Evolutionary conservation across 2,329 filamentous ascomycete species (phyloP).

Genomic region (Penicillium italicum): DNA sequence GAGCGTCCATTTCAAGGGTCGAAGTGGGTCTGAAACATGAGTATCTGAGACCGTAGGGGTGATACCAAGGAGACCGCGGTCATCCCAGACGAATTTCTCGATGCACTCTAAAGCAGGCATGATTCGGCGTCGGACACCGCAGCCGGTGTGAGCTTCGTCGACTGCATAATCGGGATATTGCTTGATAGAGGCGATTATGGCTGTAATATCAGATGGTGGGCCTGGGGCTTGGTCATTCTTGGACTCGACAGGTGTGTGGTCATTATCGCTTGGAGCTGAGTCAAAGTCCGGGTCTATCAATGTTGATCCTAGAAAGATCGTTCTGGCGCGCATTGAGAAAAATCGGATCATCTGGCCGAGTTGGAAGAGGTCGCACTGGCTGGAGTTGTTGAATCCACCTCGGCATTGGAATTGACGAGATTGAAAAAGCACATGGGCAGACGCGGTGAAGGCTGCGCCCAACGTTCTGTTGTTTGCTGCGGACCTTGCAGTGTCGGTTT

Average conservation of each 20-base stretch:
- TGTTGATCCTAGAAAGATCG: conserved; percentile 41
- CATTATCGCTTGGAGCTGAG: conserved; percentile 16
- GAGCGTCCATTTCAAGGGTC: conserved; percentile 5
- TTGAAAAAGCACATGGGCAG: conserved; percentile 10
- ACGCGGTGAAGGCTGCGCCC: conserved; percentile 15
- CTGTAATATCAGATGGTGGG: conserved; percentile 29
- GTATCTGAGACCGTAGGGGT: conserved; percentile 14
- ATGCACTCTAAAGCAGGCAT: conserved; percentile 39
- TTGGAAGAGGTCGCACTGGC: conserved; percentile 45
- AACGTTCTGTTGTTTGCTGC: conserved; percentile 8
- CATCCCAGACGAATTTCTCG: conserved; percentile 35
- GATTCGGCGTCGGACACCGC: conserved; percentile 42
- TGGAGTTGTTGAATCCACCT: conserved; percentile 41
- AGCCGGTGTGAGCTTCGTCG: conserved; percentile 41
- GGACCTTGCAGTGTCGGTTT: conserved; percentile 18
- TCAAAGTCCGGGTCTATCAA: conserved; percentile 36
- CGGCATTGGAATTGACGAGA: conserved; percentile 39
- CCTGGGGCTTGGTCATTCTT: conserved; percentile 7
- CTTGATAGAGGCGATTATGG: conserved; percentile 38
- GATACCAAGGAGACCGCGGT: conserved; percentile 32
- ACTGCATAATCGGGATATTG: conserved; percentile 45
- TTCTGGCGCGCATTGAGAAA: conserved; percentile 41
- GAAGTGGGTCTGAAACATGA: neutral
- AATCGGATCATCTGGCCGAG: conserved; percentile 46
- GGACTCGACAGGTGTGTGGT: neutral